Conservation (phyloP, 495 filamentous ascomycete genomes). For the Penicillium mononematosum region DNA sequence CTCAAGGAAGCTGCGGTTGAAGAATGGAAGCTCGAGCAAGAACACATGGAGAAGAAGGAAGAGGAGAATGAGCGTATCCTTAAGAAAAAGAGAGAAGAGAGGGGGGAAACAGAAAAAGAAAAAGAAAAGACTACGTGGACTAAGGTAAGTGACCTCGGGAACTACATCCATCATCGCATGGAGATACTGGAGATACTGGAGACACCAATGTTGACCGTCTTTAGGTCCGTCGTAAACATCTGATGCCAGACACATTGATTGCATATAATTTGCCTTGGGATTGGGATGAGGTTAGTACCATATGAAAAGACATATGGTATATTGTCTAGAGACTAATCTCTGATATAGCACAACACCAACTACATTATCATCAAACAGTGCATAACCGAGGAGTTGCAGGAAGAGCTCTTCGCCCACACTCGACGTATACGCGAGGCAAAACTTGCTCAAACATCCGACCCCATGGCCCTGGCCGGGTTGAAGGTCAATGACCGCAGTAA, state of each 20-base stretch:
- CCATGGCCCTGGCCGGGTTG: slow-evolving; percentile 40
- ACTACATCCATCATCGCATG: too few species aligned
- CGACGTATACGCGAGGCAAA: slow-evolving; percentile 57
- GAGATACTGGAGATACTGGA: too few species aligned
- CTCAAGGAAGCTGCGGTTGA: too few species aligned
- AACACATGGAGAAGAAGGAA: too few species aligned
- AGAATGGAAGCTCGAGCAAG: too few species aligned
- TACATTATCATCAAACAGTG: slow-evolving; percentile 75
- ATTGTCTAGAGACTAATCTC: neutral
- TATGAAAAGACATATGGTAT: too few species aligned
- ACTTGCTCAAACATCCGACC: slow-evolving; percentile 42
- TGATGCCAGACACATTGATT: neutral
- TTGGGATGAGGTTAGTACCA: neutral
- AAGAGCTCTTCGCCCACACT: slow-evolving; percentile 71
- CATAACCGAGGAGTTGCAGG: slow-evolving; percentile 70
- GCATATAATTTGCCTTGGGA: neutral
- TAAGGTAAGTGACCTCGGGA: too few species aligned
- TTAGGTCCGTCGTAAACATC: neutral
- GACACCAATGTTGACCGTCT: too few species aligned
- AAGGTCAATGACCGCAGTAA: slow-evolving; percentile 51
- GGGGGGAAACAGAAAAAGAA: too few species aligned
- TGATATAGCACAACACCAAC: slow-evolving; percentile 54
- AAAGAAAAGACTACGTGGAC: too few species aligned
- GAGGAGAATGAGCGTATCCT: too few species aligned
- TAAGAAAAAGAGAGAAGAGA: too few species aligned